Evolutionary conservation across 106 monocot genomes (phyloP).

Genomic region (Phalaenopsis aphrodite): DNA sequence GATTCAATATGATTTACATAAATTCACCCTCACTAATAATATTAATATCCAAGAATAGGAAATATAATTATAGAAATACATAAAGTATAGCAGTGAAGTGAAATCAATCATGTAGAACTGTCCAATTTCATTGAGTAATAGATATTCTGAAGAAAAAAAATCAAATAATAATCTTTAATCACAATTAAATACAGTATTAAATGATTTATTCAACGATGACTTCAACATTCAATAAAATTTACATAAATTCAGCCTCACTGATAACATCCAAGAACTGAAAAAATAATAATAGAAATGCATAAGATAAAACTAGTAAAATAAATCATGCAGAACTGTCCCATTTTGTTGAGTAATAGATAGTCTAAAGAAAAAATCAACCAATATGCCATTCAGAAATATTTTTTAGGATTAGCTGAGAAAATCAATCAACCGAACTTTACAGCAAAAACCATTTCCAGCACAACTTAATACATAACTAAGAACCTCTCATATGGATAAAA

Average conservation of each 20-base stretch:
- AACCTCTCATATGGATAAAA: background rate
- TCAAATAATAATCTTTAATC: background rate
- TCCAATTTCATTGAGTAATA: background rate
- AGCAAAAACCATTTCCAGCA: background rate
- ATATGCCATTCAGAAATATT: no score
- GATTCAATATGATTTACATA: background rate
- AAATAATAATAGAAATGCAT: no score
- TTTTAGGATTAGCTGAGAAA: no score
- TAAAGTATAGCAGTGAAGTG: background rate
- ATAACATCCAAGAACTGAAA: no score
- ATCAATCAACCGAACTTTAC: no score
- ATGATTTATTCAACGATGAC: no score
- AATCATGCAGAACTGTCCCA: no score
- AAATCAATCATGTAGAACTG: background rate
- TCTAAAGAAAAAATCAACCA: no score
- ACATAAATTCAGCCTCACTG: no score
- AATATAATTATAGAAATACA: background rate
- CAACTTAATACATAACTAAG: background rate
- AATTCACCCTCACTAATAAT: background rate
- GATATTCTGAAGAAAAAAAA: background rate
- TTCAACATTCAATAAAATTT: no score
- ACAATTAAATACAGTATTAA: background rate
- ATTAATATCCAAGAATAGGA: background rate
- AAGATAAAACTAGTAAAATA: no score
- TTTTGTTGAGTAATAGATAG: no score